phyloP scores from a whole-genome alignment of 2,329 filamentous ascomycete species.

The Claviceps spartinae region DNA sequence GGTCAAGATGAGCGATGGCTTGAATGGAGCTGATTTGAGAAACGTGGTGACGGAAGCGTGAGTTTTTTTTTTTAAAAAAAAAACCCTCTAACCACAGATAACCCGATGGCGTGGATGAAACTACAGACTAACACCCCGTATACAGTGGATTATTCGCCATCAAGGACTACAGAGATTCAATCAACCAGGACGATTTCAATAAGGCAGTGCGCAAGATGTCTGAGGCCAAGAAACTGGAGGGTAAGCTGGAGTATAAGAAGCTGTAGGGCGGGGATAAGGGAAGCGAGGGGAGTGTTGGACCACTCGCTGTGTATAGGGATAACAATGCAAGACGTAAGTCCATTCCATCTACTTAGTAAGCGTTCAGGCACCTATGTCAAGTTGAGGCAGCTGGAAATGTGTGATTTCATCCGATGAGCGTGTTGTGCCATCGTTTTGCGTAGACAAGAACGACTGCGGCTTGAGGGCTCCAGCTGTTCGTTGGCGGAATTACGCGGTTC shows the following conservation, averaged over 20 bases:
- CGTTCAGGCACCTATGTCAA: too few species aligned
- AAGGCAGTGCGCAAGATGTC: slow-evolving; percentile 96
- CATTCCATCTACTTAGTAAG: too few species aligned
- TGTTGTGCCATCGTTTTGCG: too few species aligned
- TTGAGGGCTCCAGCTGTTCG: too few species aligned
- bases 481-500: too few species aligned
- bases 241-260: slow-evolving; percentile 96
- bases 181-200: slow-evolving; percentile 99
- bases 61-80: slow-evolving; percentile 29
- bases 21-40: slow-evolving; percentile 93
- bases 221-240: slow-evolving; percentile 95
- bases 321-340: too few species aligned
- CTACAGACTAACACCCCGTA: neutral
- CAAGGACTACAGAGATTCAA: slow-evolving; percentile 91
- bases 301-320: too few species aligned
- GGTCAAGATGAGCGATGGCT: slow-evolving; percentile 98
- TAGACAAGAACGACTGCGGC: too few species aligned
- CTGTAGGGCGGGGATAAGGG: slow-evolving; percentile 8
- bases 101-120: neutral
- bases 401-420: too few species aligned
- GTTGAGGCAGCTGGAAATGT: too few species aligned
- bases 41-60: slow-evolving; percentile 98
- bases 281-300: neutral
- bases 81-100: neutral
- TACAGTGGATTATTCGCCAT: slow-evolving; percentile 84